phyloP scores from a whole-genome alignment of 176 grass and related monocot species.

The Triticum monococcum region DNA sequence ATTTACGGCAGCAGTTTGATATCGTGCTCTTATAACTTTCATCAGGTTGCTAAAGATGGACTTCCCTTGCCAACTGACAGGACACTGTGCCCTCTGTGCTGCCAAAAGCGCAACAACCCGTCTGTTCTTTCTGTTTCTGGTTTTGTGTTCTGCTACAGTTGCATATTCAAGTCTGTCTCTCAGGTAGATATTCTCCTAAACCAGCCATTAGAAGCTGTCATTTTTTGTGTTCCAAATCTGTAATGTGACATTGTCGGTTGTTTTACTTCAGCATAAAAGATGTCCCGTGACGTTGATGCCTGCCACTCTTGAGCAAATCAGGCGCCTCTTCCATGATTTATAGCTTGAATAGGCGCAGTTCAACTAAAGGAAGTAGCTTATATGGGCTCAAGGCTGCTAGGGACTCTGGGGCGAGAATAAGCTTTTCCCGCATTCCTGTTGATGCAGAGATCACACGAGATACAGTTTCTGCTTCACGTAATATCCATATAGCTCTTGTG shows the following conservation, averaged over 20 bases:
- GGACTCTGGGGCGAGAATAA: too few species aligned
- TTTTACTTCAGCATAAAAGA: conserved; percentile 69
- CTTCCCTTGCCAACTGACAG: conserved; percentile 67
- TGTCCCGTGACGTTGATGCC: conserved; percentile 85
- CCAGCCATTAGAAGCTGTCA: neutral
- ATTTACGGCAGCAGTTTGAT: conserved; percentile 14
- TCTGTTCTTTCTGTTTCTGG: conserved; percentile 93
- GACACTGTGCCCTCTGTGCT: conserved; percentile 77
- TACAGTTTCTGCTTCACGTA: neutral
- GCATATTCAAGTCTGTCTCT: conserved; percentile 92
- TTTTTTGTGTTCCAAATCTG: neutral
- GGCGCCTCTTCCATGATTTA: conserved; percentile 93
- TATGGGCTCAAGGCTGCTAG: too few species aligned
- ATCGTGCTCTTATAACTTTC: neutral
- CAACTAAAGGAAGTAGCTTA: too few species aligned
- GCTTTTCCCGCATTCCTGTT: too few species aligned
- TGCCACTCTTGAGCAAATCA: conserved; percentile 78
- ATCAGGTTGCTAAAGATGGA: conserved; percentile 81
- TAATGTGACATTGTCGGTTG: conserved; percentile 8
- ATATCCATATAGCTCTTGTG: neutral
- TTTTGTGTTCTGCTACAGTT: conserved; percentile 99
- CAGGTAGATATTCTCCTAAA: conserved; percentile 58
- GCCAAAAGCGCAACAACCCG: conserved; percentile 82
- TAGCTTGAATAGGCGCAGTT: conserved; percentile 28
- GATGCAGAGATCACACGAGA: neutral